Conservation (phyloP, 306 rosid genomes). For the Quercus parvula region DNA sequence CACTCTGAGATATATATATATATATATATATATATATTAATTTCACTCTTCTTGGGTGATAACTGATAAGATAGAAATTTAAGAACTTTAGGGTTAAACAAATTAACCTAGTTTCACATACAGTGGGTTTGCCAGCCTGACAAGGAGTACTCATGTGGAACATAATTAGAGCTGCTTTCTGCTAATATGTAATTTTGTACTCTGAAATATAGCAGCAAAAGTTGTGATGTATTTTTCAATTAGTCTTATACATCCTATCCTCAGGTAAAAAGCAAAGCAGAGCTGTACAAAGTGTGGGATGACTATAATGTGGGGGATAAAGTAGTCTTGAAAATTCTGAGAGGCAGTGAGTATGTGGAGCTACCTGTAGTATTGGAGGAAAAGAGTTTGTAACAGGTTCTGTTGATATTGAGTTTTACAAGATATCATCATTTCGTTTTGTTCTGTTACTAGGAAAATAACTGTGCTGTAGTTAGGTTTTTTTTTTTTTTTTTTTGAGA, state of each 20-base stretch:
- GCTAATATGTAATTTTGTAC: no score
- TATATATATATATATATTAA: not conserved
- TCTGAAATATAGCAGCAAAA: not conserved
- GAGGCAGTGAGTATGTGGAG: constrained; percentile 69
- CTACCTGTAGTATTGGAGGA: constrained; percentile 67
- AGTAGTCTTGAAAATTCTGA: constrained; percentile 58
- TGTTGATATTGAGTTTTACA: not conserved
- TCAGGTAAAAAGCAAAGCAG: constrained; percentile 84
- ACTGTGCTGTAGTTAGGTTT: not conserved
- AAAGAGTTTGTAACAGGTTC: constrained; percentile 35
- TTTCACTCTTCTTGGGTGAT: not conserved
- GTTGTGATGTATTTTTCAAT: not conserved
- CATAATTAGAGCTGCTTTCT: not conserved
- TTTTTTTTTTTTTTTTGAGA: no score
- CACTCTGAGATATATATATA: not conserved
- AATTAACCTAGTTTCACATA: not conserved
- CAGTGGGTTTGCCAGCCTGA: not conserved
- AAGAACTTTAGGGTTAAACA: not conserved
- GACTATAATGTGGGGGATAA: constrained; percentile 72
- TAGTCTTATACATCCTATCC: constrained; percentile 14
- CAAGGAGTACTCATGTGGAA: not conserved
- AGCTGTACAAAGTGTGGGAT: constrained; percentile 67
- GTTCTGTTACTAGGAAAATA: not conserved
- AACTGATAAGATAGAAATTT: not conserved
- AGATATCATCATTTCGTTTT: not conserved